Percentiles rank a stretch among this genome's conserved stretches.
These are phyloP conservation scores for Pseudocercospora fuligena DNA, from an alignment of 2,329 filamentous ascomycete genomes.

Conservation along the genomic window DNA sequence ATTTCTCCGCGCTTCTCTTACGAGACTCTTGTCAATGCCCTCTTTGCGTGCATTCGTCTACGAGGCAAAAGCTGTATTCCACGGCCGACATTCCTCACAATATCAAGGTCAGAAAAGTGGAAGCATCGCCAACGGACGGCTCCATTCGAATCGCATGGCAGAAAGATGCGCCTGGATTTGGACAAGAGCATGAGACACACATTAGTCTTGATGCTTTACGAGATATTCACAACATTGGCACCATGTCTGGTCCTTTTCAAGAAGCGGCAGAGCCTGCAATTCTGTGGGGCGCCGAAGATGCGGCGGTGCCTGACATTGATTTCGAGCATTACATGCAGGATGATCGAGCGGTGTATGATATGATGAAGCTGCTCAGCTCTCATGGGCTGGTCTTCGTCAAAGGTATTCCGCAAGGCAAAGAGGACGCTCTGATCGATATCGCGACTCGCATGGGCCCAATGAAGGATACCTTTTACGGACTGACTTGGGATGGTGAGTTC, in stretches of 20 bases:
- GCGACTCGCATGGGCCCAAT: conserved; percentile 75
- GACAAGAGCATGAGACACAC: conserved; percentile 47
- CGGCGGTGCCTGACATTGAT: conserved; percentile 55
- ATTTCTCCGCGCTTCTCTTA: conserved; percentile 35
- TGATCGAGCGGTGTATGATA: conserved; percentile 62
- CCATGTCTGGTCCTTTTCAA: conserved; percentile 6
- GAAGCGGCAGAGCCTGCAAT: conserved; percentile 44
- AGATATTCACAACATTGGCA: conserved; percentile 30
- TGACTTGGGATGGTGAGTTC: conserved; percentile 73
- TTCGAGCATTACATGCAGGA: conserved; percentile 73
- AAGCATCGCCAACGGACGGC: conserved; percentile 34
- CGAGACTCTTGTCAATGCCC: conserved; percentile 64
- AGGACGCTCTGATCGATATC: conserved; percentile 63
- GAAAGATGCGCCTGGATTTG: conserved; percentile 57
- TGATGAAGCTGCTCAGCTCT: conserved; percentile 64
- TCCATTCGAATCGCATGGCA: conserved; percentile 60
- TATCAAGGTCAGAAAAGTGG: conserved; percentile 48
- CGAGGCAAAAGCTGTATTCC: conserved; percentile 67
- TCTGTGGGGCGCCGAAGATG: conserved; percentile 29
- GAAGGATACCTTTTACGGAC: conserved; percentile 87
- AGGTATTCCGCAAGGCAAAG: conserved; percentile 65
- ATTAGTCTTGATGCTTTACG: too few relatives aligned
- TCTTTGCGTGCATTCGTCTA: conserved; percentile 62
- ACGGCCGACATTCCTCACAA: conserved; percentile 65
- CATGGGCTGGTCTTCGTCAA: conserved; percentile 79